Conservation (phyloP, 768 basidiomycete species). For the Suillus ampliporus region DNA sequence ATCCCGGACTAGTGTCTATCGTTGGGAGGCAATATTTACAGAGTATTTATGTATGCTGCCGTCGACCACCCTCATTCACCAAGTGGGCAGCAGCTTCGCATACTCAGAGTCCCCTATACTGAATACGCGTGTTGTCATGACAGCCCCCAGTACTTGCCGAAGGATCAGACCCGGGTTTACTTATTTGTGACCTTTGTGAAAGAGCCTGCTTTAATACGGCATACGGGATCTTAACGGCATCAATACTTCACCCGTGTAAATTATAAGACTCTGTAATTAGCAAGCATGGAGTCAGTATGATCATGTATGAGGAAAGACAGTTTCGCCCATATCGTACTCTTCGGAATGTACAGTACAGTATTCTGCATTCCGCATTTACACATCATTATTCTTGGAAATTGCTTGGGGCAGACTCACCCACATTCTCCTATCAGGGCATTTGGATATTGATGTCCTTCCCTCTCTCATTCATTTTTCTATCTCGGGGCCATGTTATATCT, state of each 20-base stretch:
- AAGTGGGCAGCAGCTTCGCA: background rate
- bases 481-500: background rate
- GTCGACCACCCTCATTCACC: background rate
- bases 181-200: too few species aligned
- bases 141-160: background rate
- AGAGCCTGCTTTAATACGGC: background rate
- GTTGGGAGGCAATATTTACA: background rate
- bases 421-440: background rate
- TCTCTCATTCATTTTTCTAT: conserved; percentile 4
- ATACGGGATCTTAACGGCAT: too few species aligned
- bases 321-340: background rate
- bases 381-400: background rate
- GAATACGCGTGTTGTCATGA: background rate
- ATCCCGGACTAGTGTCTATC: background rate
- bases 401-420: background rate
- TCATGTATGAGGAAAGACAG: background rate
- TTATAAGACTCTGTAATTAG: background rate
- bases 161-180: too few species aligned
- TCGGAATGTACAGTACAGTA: background rate
- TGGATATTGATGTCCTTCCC: conserved; percentile 1
- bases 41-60: background rate
- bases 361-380: background rate
- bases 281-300: background rate
- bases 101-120: background rate
- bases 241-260: background rate